Evolutionary conservation across 805 yeast species (phyloP).

Genomic region (Wickerhamomyces bovis): DNA sequence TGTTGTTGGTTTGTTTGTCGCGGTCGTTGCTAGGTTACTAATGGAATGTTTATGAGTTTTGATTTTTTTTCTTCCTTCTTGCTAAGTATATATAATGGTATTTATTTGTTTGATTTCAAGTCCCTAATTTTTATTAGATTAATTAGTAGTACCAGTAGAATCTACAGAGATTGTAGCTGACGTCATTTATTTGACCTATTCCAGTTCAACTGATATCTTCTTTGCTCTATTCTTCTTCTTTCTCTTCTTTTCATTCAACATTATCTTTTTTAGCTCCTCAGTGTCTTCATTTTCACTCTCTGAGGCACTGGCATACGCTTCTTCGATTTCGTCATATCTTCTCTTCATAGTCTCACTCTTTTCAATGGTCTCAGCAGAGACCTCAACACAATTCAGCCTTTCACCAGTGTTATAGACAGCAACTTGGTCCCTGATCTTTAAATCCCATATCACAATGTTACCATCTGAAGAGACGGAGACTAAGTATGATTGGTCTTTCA

Average conservation of each 20-base stretch:
- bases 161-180: neutral
- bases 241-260: constrained; percentile 34
- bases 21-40: neutral
- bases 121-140: neutral
- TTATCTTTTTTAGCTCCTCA: constrained; percentile 52
- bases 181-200: constrained; percentile 17
- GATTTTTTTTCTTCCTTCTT: no score
- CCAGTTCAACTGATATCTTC: constrained; percentile 51
- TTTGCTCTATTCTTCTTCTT: constrained; percentile 35
- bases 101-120: neutral
- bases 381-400: constrained; percentile 78
- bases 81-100: neutral
- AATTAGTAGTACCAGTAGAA: no score
- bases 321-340: constrained; percentile 34
- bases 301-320: constrained; percentile 40
- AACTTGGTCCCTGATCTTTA: constrained; percentile 61
- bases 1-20: neutral
- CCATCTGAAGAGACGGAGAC: constrained; percentile 92
- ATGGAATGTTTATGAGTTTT: neutral
- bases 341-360: constrained; percentile 64
- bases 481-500: constrained; percentile 41
- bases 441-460: constrained; percentile 85
- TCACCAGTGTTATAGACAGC: constrained; percentile 92
- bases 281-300: constrained; percentile 76
- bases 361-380: constrained; percentile 74